These are phyloP conservation scores for Poronia punctata DNA, from an alignment of 495 filamentous ascomycete genomes.

Conservation along the genomic window DNA sequence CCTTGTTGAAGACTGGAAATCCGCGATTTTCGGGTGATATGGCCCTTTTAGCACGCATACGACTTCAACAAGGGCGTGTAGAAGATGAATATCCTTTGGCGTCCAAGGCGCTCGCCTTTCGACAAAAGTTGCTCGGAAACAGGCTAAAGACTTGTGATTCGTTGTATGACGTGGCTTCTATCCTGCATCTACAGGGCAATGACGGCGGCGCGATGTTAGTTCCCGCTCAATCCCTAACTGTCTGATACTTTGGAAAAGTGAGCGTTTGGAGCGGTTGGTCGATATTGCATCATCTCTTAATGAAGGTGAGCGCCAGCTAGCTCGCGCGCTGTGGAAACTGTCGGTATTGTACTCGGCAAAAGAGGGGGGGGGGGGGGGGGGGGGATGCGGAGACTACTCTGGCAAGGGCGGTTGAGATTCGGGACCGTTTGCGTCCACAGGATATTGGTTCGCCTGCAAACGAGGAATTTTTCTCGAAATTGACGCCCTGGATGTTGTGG, in stretches of 20 bases:
- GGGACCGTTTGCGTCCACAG: neutral
- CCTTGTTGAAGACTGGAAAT: conserved; percentile 16
- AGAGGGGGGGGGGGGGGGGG: neutral
- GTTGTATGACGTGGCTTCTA: conserved; percentile 16
- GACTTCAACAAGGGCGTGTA: neutral
- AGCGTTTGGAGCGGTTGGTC: neutral
- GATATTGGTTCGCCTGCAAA: conserved; percentile 4
- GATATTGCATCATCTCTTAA: conserved; percentile 3
- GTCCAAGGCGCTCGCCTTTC: conserved; percentile 15
- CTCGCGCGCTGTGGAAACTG: neutral
- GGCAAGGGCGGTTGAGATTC: neutral
- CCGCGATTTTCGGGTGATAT: conserved; percentile 19
- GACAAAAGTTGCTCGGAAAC: conserved; percentile 15
- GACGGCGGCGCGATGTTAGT: conserved; percentile 9
- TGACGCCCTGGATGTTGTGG: conserved; percentile 18
- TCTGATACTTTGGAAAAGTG: neutral
- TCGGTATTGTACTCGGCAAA: neutral
- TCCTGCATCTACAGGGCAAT: conserved; percentile 13
- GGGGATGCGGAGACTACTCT: neutral
- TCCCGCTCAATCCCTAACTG: neutral
- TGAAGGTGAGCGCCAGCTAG: conserved; percentile 1
- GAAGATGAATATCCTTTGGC: conserved; percentile 8
- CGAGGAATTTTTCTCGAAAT: conserved; percentile 16
- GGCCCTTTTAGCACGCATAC: conserved; percentile 17
- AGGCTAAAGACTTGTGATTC: conserved; percentile 21